Evolutionary conservation across 305 asterid genomes (phyloP), one percentile per base, ranked within the genome.

Genomic region (Fraxinus sp.): DNA sequence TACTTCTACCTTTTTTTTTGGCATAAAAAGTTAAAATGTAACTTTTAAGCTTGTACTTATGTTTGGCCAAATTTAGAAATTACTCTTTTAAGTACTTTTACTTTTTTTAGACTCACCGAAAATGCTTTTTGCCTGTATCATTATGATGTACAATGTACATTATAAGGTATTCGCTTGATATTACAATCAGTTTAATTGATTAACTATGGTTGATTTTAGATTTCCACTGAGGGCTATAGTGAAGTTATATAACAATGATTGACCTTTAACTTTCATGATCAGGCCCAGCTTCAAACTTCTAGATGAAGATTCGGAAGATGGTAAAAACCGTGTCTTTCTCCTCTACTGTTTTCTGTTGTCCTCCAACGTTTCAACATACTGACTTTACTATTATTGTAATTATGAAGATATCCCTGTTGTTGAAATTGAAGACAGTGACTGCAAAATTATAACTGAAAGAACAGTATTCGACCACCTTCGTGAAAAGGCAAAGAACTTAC

Each of bases 211-310:
- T 78, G n/a, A 24, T 80, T 66, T 52, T 77, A 77, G 55, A 33
- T 62, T 70, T 72, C 71, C 16, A 13, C 16, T 70, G 22, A 26
- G 46, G 49, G 9, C 41, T 18, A 68, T 52, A 78, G 20, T 36
- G 26, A 22, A 30, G 49, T 49, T 26, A 22, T 26, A 59, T 79
- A 41, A 46, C 7, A 24, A 22, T 14, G 78, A 77, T 84, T 75
- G 68, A 70, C 80, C 66, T 82, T 82, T n/a, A 55, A 77, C 77
- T 86, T 83, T 77, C 81, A 26, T 86, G 80, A 79, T 62, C 90
- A 96, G 98, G 97, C 98, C 99, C 83, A 93, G 96, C 90, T 96
- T 96, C 94, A 90, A 92, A 28, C 98, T 96, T 74, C 77, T 95
- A 82, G 97, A 90, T 37, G 98, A 95, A 82, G 98, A 96, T 4